Evolutionary conservation across 495 filamentous ascomycete genomes (phyloP).

Genomic region (Tuber borchii): DNA sequence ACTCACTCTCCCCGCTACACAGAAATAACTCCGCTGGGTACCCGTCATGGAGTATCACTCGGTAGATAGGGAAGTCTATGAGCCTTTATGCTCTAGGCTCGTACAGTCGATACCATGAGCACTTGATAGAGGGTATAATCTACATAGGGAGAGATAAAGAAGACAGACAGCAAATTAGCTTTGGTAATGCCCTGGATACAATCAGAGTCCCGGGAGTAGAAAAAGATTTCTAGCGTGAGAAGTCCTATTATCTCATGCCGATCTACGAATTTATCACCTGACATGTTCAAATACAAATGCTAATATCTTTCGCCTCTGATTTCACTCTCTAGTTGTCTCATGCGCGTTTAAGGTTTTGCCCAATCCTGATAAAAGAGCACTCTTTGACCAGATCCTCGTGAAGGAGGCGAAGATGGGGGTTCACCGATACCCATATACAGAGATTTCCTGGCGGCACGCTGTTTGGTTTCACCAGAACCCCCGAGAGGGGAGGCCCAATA

Average conservation of each 20-base stretch:
- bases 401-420: slow-evolving; percentile 51
- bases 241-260: neutral
- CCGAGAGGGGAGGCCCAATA: slow-evolving; percentile 48
- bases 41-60: neutral
- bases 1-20: neutral
- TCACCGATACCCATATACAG: slow-evolving; percentile 26
- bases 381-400: slow-evolving; percentile 81
- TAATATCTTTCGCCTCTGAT: slow-evolving; percentile 14
- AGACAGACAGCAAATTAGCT: slow-evolving; percentile 85
- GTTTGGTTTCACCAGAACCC: slow-evolving; percentile 63
- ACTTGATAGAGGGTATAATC: neutral
- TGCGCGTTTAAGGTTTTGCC: slow-evolving; percentile 88
- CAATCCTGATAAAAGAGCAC: slow-evolving; percentile 82
- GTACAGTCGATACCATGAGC: neutral
- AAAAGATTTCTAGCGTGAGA: slow-evolving; percentile 86
- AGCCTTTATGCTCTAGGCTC: neutral
- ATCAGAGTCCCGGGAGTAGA: slow-evolving; percentile 95
- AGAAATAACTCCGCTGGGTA: neutral
- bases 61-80: neutral
- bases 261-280: slow-evolving; percentile 3
- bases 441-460: slow-evolving; percentile 51
- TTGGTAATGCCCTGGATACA: slow-evolving; percentile 88
- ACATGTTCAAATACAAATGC: neutral
- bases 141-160: slow-evolving; percentile 84
- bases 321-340: slow-evolving; percentile 62